These are phyloP conservation scores for Antitrichia curtipendula DNA, from an alignment of 225 moss, liverwort and hornwort genomes.

Conservation along the genomic window DNA sequence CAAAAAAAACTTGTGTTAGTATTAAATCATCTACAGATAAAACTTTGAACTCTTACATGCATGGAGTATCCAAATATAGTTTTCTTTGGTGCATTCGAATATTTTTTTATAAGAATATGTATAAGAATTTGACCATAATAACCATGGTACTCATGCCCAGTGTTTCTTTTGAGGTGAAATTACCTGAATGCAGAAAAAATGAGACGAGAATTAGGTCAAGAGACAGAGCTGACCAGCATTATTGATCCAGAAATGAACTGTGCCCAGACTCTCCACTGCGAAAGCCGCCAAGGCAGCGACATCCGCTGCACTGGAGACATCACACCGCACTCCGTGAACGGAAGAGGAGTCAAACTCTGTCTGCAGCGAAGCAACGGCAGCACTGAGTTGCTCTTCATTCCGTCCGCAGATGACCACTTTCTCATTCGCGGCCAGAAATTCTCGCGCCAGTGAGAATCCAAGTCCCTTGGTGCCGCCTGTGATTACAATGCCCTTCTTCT, in stretches of 20 bases:
- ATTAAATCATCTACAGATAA: background rate
- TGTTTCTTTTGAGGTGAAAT: no score
- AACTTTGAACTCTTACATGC: background rate
- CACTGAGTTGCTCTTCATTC: slow-evolving; percentile 47
- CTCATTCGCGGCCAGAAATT: slow-evolving; percentile 46
- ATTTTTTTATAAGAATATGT: background rate
- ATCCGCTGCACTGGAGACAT: slow-evolving; percentile 60
- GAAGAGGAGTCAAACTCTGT: slow-evolving; percentile 20
- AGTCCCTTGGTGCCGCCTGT: slow-evolving; percentile 82
- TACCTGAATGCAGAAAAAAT: background rate
- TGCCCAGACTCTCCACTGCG: slow-evolving; percentile 46
- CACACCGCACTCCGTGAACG: slow-evolving; percentile 57
- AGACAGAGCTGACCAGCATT: slow-evolving; percentile 56
- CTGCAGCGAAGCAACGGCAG: slow-evolving; percentile 35
- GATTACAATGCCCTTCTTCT: slow-evolving; percentile 70
- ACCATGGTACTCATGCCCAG: background rate
- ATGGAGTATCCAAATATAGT: background rate
- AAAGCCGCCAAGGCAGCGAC: slow-evolving; percentile 57
- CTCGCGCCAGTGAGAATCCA: slow-evolving; percentile 69
- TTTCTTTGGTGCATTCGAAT: background rate
- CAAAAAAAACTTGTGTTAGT: background rate
- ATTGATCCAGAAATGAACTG: slow-evolving; percentile 82
- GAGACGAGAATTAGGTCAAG: background rate
- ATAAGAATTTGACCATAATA: background rate
- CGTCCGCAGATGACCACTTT: slow-evolving; percentile 82